Evolutionary conservation across 2,329 filamentous ascomycete genomes (phyloP).

Genomic region (Aspergillus sp.): DNA sequence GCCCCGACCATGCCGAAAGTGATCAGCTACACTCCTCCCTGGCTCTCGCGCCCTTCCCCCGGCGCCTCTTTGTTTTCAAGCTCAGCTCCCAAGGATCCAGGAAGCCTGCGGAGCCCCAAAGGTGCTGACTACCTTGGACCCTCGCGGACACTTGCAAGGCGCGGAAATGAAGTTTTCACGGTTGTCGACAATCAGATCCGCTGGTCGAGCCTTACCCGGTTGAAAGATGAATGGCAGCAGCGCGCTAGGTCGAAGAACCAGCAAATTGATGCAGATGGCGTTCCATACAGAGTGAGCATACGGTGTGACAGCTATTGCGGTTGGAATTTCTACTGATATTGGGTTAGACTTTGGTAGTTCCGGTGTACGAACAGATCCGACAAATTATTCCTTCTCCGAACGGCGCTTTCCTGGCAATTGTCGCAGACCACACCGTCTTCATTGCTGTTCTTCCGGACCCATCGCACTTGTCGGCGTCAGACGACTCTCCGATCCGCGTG

Average conservation of each 20-base stretch:
- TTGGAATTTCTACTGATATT: conserved; percentile 10
- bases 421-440: conserved; percentile 84
- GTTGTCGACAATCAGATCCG: conserved; percentile 86
- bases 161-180: conserved; percentile 85
- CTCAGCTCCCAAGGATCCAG: conserved; percentile 45
- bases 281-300: conserved; percentile 29
- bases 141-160: conserved; percentile 67
- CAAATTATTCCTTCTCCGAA: conserved; percentile 84
- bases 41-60: conserved; percentile 76
- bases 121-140: conserved; percentile 38
- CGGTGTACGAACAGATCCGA: conserved; percentile 77
- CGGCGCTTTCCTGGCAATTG: conserved; percentile 76
- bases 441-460: conserved; percentile 82
- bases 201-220: conserved; percentile 79
- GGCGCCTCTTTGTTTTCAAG: conserved; percentile 74
- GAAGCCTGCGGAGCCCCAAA: conserved; percentile 15
- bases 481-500: conserved; percentile 69
- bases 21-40: conserved; percentile 79
- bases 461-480: conserved; percentile 69
- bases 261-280: conserved; percentile 29
- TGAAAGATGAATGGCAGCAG: conserved; percentile 65
- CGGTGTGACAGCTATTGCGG: no score
- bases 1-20: conserved; percentile 72
- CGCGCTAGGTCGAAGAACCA: conserved; percentile 31
- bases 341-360: conserved; percentile 68